Evolutionary conservation across 2,329 filamentous ascomycete species (phyloP).

Genomic region (Zopfia rhizophila): DNA sequence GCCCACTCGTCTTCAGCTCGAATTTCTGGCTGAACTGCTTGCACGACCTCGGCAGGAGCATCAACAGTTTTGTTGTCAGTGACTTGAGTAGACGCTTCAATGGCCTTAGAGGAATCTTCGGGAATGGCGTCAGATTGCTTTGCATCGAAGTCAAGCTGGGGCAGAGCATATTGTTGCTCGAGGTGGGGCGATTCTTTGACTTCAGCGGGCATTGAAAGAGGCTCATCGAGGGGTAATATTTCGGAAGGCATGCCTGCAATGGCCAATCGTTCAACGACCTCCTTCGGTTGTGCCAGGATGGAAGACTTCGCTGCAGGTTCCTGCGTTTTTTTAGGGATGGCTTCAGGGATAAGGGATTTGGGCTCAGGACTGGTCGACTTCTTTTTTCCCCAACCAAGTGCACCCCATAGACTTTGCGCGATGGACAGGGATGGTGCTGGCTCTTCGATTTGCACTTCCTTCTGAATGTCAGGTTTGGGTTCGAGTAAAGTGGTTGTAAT

Average conservation of each 20-base stretch:
- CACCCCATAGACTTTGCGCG: constrained; percentile 40
- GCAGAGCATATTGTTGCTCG: constrained; percentile 10
- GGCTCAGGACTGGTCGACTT: constrained; percentile 26
- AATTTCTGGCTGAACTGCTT: not conserved
- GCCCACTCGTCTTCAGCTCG: constrained; percentile 18
- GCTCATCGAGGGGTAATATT: constrained; percentile 13
- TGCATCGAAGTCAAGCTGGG: constrained; percentile 9
- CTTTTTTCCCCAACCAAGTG: constrained; percentile 47
- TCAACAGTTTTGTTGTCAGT: not conserved
- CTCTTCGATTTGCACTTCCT: too few relatives aligned
- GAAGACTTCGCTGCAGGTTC: constrained; percentile 10
- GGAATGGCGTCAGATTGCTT: too few relatives aligned
- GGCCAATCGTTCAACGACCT: constrained; percentile 3
- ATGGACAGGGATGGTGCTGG: too few relatives aligned
- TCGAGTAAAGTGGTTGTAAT: too few relatives aligned
- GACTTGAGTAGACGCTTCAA: constrained; percentile 9
- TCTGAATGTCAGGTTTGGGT: too few relatives aligned
- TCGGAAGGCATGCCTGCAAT: constrained; percentile 4
- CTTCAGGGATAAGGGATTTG: constrained; percentile 1
- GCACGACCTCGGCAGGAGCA: too few relatives aligned
- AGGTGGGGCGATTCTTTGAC: too few relatives aligned
- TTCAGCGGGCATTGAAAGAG: not conserved
- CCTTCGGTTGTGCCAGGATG: constrained; percentile 2
- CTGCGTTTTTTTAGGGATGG: too few relatives aligned
- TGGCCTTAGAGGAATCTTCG: not conserved